Evolutionary conservation across 192 early-diverging fungal genomes (phyloP).

Genomic region (Backusella tarrabulga): DNA sequence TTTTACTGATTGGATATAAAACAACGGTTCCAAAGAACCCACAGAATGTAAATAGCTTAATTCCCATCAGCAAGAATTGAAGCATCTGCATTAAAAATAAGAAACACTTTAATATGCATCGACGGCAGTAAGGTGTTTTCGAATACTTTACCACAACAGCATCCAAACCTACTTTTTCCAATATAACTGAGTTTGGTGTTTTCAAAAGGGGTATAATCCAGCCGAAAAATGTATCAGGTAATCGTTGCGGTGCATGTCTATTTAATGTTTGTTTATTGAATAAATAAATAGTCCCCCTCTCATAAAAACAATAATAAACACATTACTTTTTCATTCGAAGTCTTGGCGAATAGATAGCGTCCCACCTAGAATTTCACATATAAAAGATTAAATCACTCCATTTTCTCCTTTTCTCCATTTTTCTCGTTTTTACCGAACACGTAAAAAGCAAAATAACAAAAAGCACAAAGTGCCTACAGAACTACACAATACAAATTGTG

Average conservation of each 20-base stretch:
- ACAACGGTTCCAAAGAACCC: conserved; percentile 46
- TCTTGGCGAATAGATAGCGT: conserved; percentile 33
- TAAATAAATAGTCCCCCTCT: background rate
- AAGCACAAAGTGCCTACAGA: conserved; percentile 28
- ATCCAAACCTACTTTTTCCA: conserved; percentile 56
- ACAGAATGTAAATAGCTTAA: conserved; percentile 50
- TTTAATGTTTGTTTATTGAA: background rate
- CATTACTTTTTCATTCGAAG: conserved; percentile 36
- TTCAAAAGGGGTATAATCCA: conserved; percentile 50
- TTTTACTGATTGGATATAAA: conserved; percentile 44
- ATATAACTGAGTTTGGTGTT: conserved; percentile 41
- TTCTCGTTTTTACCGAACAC: conserved; percentile 26
- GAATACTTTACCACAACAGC: conserved; percentile 48
- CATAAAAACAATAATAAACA: background rate
- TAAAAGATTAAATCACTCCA: background rate
- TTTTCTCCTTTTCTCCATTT: background rate
- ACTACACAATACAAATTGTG: conserved; percentile 30
- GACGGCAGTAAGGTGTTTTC: background rate
- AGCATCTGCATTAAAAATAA: conserved; percentile 42
- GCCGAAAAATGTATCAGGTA: conserved; percentile 46
- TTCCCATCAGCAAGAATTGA: conserved; percentile 48
- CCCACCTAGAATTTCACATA: conserved; percentile 19
- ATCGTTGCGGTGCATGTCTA: conserved; percentile 45
- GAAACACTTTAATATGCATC: background rate
- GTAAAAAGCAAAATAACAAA: conserved; percentile 32